Evolutionary conservation across 805 yeast species (phyloP).

Genomic region (Wickerhamiella bombiphila): DNA sequence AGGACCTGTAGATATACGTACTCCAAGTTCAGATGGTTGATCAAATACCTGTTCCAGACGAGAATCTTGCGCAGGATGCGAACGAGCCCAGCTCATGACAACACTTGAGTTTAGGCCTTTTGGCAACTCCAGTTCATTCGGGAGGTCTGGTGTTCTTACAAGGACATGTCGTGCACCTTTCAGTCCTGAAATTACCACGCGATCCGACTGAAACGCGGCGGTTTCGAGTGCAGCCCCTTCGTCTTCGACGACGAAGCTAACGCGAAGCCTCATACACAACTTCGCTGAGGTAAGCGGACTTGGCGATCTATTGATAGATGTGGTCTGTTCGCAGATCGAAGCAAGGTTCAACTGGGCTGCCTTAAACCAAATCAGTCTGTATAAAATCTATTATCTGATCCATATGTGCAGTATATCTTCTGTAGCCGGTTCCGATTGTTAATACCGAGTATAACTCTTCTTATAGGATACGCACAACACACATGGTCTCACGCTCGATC

Average conservation of each 20-base stretch:
- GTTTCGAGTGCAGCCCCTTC: conserved; percentile 1
- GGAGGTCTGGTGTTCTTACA: background rate
- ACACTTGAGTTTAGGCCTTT: background rate
- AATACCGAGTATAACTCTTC: too few species aligned
- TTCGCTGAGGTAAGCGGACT: too few species aligned
- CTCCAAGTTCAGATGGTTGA: conserved; percentile 17
- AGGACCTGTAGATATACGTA: conserved; percentile 19
- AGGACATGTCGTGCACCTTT: conserved; percentile 11
- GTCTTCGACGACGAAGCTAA: conserved; percentile 6
- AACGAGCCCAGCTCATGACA: conserved; percentile 4
- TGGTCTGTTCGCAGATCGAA: too few species aligned
- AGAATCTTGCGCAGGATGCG: conserved; percentile 5
- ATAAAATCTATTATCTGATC: too few species aligned
- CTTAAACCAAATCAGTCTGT: too few species aligned
- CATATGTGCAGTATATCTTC: too few species aligned
- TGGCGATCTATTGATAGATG: too few species aligned
- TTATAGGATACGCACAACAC: too few species aligned
- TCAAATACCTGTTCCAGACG: conserved; percentile 16
- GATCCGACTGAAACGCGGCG: background rate
- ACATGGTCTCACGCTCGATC: too few species aligned
- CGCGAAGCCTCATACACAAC: conserved; percentile 4
- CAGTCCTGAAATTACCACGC: conserved; percentile 2
- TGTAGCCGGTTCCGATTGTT: too few species aligned
- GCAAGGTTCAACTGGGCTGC: too few species aligned
- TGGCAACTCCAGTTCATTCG: too few species aligned